Percentiles rank a stretch among this genome's conserved stretches.
Evolutionary conservation across 2,329 filamentous ascomycete species (phyloP).

Genomic region (Moelleriella libera): DNA sequence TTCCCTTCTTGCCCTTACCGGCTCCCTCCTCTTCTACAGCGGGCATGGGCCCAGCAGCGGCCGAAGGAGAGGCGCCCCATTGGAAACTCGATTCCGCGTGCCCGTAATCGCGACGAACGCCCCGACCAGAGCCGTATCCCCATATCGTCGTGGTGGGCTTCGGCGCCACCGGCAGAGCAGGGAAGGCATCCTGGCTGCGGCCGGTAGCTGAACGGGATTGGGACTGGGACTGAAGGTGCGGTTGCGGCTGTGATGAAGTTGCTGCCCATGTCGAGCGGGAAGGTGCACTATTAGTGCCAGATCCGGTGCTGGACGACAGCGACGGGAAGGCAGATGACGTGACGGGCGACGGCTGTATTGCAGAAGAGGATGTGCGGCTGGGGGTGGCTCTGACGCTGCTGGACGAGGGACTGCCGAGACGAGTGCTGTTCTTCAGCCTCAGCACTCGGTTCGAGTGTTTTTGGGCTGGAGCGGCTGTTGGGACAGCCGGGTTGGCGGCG

Average conservation of each 20-base stretch:
- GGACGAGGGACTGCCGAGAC: constrained; percentile 21
- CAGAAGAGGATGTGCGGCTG: neutral
- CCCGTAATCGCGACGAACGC: constrained; percentile 40
- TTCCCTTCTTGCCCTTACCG: constrained; percentile 37
- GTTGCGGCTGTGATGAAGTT: constrained; percentile 21
- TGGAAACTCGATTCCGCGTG: constrained; percentile 35
- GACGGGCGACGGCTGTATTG: neutral
- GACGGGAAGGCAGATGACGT: constrained; percentile 28
- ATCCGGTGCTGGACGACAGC: constrained; percentile 16
- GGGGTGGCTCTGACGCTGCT: constrained; percentile 1
- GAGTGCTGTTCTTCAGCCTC: constrained; percentile 44
- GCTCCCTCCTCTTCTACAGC: constrained; percentile 15
- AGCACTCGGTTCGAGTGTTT: constrained; percentile 40
- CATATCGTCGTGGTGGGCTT: constrained; percentile 52
- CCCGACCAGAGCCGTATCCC: constrained; percentile 38
- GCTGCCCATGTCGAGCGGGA: constrained; percentile 13
- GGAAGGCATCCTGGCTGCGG: constrained; percentile 52
- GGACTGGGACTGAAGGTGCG: neutral
- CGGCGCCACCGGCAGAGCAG: constrained; percentile 64
- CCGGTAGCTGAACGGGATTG: constrained; percentile 11
- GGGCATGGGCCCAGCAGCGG: constrained; percentile 9
- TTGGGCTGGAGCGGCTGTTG: constrained; percentile 24
- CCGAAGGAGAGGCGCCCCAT: constrained; percentile 26
- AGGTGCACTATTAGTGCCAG: constrained; percentile 4
- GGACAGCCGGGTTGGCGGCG: constrained; percentile 35